Percentiles rank a stretch among this genome's conserved stretches.
Evolutionary conservation across 2,329 filamentous ascomycete species (phyloP).

Genomic region (Botrytis fabae): DNA sequence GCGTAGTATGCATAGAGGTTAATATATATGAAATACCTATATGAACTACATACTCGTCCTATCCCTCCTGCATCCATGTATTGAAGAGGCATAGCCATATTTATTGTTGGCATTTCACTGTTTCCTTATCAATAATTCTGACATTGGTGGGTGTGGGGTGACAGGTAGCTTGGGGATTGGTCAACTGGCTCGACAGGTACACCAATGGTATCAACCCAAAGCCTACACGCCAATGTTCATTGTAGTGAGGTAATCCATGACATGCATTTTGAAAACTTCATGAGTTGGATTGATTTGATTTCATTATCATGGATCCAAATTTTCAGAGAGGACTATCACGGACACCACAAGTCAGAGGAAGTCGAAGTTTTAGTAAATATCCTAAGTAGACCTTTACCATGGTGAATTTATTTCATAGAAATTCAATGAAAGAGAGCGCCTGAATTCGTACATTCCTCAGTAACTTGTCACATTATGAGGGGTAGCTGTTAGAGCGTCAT

Average conservation of each 20-base stretch:
- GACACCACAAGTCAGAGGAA: not conserved
- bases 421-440: not conserved
- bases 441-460: conserved; percentile 2
- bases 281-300: not conserved
- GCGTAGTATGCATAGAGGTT: not conserved
- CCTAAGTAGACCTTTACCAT: not conserved
- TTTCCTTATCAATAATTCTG: conserved; percentile 1
- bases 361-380: not conserved
- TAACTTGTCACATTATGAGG: not conserved
- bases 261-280: not conserved
- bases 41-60: not conserved
- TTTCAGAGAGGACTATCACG: not conserved
- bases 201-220: not conserved
- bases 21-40: not conserved
- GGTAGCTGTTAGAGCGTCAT: not conserved
- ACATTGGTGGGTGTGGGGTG: not conserved
- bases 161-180: not conserved
- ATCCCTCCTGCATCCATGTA: conserved; percentile 3
- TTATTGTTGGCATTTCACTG: not conserved
- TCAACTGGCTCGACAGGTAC: not conserved
- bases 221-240: not conserved
- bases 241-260: not conserved
- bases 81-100: not conserved
- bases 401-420: not conserved
- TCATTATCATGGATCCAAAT: not conserved